Percentiles rank a stretch among this genome's conserved stretches.
These are phyloP conservation scores for Paramecium bursaria DNA, from an alignment of 73 alveolate species.

Conservation along the genomic window DNA sequence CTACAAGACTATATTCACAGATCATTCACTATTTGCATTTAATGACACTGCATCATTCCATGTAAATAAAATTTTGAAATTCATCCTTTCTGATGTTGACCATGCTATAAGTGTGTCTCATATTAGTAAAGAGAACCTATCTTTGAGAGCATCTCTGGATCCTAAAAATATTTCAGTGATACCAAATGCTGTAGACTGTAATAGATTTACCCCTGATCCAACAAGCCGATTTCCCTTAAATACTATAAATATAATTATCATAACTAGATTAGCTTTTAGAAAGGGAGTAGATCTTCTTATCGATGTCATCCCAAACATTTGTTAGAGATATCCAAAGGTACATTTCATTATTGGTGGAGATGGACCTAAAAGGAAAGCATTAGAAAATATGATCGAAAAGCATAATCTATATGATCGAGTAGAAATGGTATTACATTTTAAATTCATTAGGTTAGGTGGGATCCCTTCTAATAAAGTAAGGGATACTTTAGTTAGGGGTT, in stretches of 20 bases:
- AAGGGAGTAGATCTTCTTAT: constrained; percentile 98
- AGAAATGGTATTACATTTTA: constrained; percentile 65
- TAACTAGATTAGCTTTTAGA: constrained; percentile 95
- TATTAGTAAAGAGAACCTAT: constrained; percentile 93
- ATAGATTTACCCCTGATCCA: constrained; percentile 92
- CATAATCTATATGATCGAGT: constrained; percentile 83
- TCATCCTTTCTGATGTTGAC: constrained; percentile 85
- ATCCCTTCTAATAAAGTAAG: constrained; percentile 96
- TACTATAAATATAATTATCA: constrained; percentile 91
- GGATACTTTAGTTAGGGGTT: constrained; percentile 94
- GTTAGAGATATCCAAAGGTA: constrained; percentile 85
- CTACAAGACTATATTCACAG: constrained; percentile 93
- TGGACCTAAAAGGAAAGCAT: constrained; percentile 94
- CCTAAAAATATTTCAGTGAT: constrained; percentile 92
- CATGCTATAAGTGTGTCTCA: constrained; percentile 97
- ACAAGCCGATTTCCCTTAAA: constrained; percentile 82
- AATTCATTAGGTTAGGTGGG: constrained; percentile 85
- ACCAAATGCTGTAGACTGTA: constrained; percentile 97
- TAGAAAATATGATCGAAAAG: constrained; percentile 93
- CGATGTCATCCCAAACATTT: constrained; percentile 94
- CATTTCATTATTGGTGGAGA: constrained; percentile 97
- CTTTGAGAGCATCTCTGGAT: constrained; percentile 88
- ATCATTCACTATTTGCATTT: constrained; percentile 98
- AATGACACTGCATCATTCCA: constrained; percentile 94
- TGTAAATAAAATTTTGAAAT: constrained; percentile 84